Percentiles rank a stretch among this genome's conserved stretches.
Conservation (phyloP, 2,329 filamentous ascomycete species). For the Chalaropsis ovoidea region DNA sequence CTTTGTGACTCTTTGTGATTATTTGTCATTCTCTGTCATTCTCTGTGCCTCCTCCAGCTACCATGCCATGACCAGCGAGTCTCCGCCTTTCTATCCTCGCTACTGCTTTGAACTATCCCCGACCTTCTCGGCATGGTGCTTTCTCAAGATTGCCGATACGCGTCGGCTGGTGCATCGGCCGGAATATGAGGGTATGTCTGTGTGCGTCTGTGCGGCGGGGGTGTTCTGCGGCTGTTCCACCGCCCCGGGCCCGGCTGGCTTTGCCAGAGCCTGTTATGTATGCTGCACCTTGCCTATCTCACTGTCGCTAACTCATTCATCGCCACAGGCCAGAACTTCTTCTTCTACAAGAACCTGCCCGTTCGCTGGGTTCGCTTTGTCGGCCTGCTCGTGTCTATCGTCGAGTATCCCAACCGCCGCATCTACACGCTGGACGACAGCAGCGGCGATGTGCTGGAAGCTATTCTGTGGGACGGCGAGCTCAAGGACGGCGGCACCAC, state of each 20-base stretch:
- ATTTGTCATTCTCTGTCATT: not conserved
- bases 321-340: constrained; percentile 43
- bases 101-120: constrained; percentile 55
- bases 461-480: constrained; percentile 29
- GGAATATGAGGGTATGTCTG: constrained; percentile 43
- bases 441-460: constrained; percentile 50
- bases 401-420: constrained; percentile 40
- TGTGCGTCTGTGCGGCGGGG: not conserved
- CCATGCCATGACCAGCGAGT: constrained; percentile 43
- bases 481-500: constrained; percentile 26
- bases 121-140: constrained; percentile 51
- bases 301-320: not conserved
- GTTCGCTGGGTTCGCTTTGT: constrained; percentile 64
- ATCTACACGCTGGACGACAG: constrained; percentile 56
- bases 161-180: constrained; percentile 38
- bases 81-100: constrained; percentile 42
- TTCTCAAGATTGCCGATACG: constrained; percentile 44
- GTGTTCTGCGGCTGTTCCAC: not conserved
- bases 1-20: not conserved
- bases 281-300: too few relatives aligned
- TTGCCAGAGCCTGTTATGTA: too few relatives aligned
- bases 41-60: constrained; percentile 21
- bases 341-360: constrained; percentile 63
- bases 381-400: constrained; percentile 53
- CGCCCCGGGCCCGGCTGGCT: too few relatives aligned